Percentiles rank a stretch among this genome's conserved stretches.
Conservation (phyloP, 75 land plant genomes). For the Cunninghamia lanceolata region DNA sequence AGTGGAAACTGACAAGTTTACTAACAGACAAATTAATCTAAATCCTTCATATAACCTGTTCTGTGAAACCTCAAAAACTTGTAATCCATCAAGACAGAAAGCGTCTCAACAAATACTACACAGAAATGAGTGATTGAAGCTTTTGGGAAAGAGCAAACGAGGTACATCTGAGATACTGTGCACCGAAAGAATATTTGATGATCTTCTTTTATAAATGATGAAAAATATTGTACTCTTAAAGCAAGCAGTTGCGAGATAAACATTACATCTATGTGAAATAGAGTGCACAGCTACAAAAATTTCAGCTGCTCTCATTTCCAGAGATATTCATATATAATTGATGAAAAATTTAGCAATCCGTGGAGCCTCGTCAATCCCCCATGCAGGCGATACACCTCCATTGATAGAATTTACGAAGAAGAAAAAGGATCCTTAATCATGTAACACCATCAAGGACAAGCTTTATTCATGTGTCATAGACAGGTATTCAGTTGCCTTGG, state of each 20-base stretch:
- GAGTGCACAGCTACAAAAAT: background rate
- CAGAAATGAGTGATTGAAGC: background rate
- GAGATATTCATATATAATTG: background rate
- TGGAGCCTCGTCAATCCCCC: background rate
- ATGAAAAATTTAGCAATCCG: background rate
- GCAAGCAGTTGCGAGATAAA: background rate
- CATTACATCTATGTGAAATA: background rate
- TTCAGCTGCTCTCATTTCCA: background rate
- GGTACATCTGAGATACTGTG: background rate
- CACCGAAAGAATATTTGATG: background rate
- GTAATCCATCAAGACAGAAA: constrained; percentile 1
- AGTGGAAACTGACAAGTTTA: background rate
- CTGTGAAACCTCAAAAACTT: background rate
- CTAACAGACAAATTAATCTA: background rate
- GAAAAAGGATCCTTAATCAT: background rate
- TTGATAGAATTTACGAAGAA: background rate
- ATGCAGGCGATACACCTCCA: background rate
- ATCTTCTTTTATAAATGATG: constrained; percentile 1
- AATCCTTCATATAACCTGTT: background rate
- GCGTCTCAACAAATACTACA: background rate
- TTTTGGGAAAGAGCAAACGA: background rate
- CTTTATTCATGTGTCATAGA: background rate
- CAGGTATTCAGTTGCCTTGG: background rate
- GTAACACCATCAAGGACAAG: background rate
- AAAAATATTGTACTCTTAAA: background rate